Base-by-base conservation (phyloP, 805 yeast genomes). In the Candida verbasci region DNA sequence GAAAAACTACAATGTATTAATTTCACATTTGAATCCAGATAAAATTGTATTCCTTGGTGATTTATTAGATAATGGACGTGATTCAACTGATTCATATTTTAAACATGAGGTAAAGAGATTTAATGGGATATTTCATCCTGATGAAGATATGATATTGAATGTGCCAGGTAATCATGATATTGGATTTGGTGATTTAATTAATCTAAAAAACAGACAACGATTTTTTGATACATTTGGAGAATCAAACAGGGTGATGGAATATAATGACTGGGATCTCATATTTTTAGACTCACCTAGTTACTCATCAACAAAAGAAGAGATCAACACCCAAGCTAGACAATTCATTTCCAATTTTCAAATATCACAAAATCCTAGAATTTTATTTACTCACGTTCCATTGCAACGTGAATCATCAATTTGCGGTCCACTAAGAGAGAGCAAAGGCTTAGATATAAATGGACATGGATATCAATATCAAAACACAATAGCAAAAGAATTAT, bases 111-210 rank as follows among this genome's bases (percentile, higher is more conserved):
- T 48, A 25, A 31, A 40, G 17, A 54, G 73, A 26, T 67, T 67
- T 45, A 50, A 56, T 22, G 37, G 42, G 6, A 58, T 67, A 3
- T 67, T 67, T 43, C 21, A 31, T 18, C 41, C 54, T 12, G 58
- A 55, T 21, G 38, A 44, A 22, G 60, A 53, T 40, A 52, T 53
- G 49, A 59, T 58, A 41, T 47, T 53, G 11, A 60, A 62, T 38
- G 45, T 64, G 1, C 95, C 96, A 0, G 99, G 98, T 2, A 93
- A 93, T 52, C 99, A 93, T 57, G 99, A 93, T 56, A 86, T 94
- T 42, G 99, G 99, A 0, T 87, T 82, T 60, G 96, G 91, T 8
- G 78, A 83, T 47, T 41, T 46, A 5, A 78, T 93, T 10, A 70
- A 77, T 15, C 63, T 73, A 17, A 41, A 45, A 21, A 50, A 59